Conservation (phyloP, 352 stramenopile genomes). For the Ophiocytium majus region DNA sequence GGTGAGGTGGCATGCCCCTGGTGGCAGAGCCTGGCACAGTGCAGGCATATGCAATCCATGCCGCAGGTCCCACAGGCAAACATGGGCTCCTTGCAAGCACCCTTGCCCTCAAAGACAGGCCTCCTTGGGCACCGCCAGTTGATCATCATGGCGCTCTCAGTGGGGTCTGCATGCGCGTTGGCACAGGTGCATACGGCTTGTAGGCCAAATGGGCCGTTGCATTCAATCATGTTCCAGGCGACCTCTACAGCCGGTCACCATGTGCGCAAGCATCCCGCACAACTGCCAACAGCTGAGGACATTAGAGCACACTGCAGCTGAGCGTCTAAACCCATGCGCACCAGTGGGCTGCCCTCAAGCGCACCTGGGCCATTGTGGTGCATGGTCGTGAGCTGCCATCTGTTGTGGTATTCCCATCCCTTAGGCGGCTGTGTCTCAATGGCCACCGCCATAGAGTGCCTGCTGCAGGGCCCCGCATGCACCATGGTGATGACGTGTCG, state of each 20-base stretch:
- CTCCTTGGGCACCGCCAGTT: slow-evolving; percentile 41
- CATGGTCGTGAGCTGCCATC: neutral
- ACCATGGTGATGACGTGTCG: neutral
- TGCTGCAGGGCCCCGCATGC: neutral
- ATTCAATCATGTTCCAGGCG: too few relatives aligned
- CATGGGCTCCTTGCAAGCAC: slow-evolving; percentile 32
- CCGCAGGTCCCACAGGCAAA: slow-evolving; percentile 41
- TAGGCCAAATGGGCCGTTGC: too few relatives aligned
- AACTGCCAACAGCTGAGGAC: neutral
- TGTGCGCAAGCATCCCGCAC: too few relatives aligned
- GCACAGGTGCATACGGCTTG: too few relatives aligned
- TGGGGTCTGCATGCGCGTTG: too few relatives aligned
- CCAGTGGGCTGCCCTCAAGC: neutral
- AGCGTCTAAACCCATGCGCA: neutral
- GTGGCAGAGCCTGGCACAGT: slow-evolving; percentile 52
- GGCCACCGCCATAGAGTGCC: neutral
- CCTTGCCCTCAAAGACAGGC: neutral
- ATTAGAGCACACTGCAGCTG: neutral
- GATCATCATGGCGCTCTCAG: slow-evolving; percentile 28
- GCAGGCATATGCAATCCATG: slow-evolving; percentile 33
- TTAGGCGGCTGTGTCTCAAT: neutral
- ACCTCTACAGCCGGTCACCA: too few relatives aligned
- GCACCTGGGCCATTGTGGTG: neutral
- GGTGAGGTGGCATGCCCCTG: slow-evolving; percentile 29
- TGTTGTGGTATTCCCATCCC: neutral